phyloP scores from a whole-genome alignment of 192 early-diverging fungal species.

The Dissophora globulifera region DNA sequence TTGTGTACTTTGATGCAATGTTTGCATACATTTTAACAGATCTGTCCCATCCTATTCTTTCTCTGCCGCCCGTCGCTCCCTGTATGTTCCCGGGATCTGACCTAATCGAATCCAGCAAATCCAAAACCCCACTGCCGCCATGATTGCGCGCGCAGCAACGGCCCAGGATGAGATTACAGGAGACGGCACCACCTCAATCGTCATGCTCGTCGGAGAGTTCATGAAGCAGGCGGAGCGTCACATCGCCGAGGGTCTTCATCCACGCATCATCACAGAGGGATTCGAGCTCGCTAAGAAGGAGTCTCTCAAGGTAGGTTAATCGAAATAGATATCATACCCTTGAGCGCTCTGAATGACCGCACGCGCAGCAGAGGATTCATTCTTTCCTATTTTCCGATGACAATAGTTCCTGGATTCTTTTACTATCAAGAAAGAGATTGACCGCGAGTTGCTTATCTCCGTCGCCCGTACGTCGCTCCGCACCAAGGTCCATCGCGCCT shows the following conservation, averaged over 20 bases:
- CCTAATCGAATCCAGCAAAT: slow-evolving; percentile 81
- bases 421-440: slow-evolving; percentile 78
- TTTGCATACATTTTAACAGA: too few relatives aligned
- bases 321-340: too few relatives aligned
- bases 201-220: slow-evolving; percentile 96
- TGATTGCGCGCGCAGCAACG: slow-evolving; percentile 99
- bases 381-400: not conserved
- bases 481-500: slow-evolving; percentile 89
- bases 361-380: too few relatives aligned
- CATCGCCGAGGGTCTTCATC: slow-evolving; percentile 97
- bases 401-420: slow-evolving; percentile 89
- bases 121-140: slow-evolving; percentile 98
- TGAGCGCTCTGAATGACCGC: too few relatives aligned
- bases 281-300: slow-evolving; percentile 98
- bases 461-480: slow-evolving; percentile 96
- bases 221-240: slow-evolving; percentile 95
- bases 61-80: not conserved
- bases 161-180: slow-evolving; percentile 99
- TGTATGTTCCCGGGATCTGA: slow-evolving; percentile 3
- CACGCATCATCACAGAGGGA: slow-evolving; percentile 94
- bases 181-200: slow-evolving; percentile 98
- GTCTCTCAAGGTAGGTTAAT: slow-evolving; percentile 74
- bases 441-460: slow-evolving; percentile 89
- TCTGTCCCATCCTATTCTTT: too few relatives aligned
- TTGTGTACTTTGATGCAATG: too few relatives aligned